A percentile compares a stretch with the other conserved stretches of the same genome.
phyloP scores from a whole-genome alignment of 2,329 filamentous ascomycete genomes.

The Aspergillus sp. region DNA sequence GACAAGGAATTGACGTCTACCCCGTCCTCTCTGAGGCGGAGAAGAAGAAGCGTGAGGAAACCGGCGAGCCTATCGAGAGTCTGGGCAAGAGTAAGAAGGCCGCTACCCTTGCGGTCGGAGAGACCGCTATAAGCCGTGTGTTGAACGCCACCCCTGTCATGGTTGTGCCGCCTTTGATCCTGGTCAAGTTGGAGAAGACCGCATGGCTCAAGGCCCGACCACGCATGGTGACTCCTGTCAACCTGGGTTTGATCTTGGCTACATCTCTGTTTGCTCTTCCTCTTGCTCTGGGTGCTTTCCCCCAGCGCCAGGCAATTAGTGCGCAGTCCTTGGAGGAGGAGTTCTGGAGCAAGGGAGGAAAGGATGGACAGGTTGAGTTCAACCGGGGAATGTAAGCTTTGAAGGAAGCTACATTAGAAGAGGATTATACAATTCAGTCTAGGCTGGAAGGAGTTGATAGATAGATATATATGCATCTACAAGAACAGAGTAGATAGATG shows the following conservation, averaged over 20 bases:
- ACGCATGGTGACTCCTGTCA: conserved; percentile 72
- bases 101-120: conserved; percentile 81
- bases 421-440: no score
- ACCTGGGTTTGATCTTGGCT: conserved; percentile 77
- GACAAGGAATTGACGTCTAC: conserved; percentile 86
- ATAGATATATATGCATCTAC: no score
- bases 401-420: no score
- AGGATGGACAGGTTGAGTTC: conserved; percentile 83
- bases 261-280: conserved; percentile 88
- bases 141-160: conserved; percentile 96
- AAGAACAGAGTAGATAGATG: no score
- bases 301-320: conserved; percentile 77
- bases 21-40: conserved; percentile 70
- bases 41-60: conserved; percentile 59
- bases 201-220: conserved; percentile 77
- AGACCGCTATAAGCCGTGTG: conserved; percentile 87
- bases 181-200: conserved; percentile 78
- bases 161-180: conserved; percentile 83
- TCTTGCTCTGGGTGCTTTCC: conserved; percentile 85
- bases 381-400: conserved; percentile 78
- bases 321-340: conserved; percentile 75
- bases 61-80: conserved; percentile 61
- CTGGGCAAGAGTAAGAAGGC: conserved; percentile 86
- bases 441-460: no score
- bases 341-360: conserved; percentile 76